A percentile compares a stretch with the other conserved stretches of the same genome.
These are phyloP conservation scores for Fusarium mundagurra DNA, from an alignment of 2,329 filamentous ascomycete species.

Conservation along the genomic window DNA sequence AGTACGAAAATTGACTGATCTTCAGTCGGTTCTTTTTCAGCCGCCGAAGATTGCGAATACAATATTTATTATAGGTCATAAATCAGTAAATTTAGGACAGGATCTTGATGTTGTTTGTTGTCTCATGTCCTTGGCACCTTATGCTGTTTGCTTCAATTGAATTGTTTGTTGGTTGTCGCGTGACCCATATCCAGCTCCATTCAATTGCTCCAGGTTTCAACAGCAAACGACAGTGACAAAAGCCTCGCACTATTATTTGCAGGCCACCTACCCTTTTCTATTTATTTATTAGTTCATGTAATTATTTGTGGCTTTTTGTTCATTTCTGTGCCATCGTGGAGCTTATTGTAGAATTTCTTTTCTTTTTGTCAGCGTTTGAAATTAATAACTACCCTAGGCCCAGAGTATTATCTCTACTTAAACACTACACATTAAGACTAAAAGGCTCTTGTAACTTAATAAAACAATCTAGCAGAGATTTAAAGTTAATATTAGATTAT, in stretches of 20 bases:
- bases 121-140: background rate
- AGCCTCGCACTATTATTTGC: rapidly evolving
- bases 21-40: background rate
- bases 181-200: background rate
- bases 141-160: background rate
- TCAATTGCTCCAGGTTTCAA: background rate
- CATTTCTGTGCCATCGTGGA: rapidly evolving
- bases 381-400: background rate
- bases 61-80: background rate
- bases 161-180: background rate
- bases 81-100: background rate
- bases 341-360: too few relatives aligned
- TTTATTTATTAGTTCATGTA: rapidly evolving
- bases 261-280: too few relatives aligned
- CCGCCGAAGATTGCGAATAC: background rate
- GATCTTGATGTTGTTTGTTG: background rate
- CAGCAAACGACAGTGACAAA: rapidly evolving
- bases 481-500: background rate
- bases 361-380: rapidly evolving
- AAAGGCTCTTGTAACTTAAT: rapidly evolving
- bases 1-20: background rate
- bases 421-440: background rate
- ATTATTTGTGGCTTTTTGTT: background rate
- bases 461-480: rapidly evolving
- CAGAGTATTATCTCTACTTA: rapidly evolving